Evolutionary conservation across 1,139 yeast genomes (phyloP), one percentile per base, ranked within the genome.

Genomic region (Pichia sp.): DNA sequence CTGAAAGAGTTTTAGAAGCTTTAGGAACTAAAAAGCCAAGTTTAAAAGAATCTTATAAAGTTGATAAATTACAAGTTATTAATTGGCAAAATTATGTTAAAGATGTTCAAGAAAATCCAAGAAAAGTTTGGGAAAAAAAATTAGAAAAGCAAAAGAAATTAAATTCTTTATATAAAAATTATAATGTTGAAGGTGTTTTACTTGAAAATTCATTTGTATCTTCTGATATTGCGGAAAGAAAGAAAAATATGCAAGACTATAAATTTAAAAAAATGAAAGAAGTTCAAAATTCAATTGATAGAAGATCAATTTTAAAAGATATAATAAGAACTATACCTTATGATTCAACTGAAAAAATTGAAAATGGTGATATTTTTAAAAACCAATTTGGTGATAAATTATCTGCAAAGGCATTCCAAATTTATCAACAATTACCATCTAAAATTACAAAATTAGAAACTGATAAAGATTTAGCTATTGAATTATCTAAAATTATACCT

Each of bases 1-100:
- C 97, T 5, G 92, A 82, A 52, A 82, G 84, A 54, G 97, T 89
- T 8, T 70, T 94, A 46, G 74, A 74, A 53, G 97, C 97, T 6
- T 68, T 89, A 66, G 97, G 97, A 51, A 77, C 86, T 49, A 69
- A 73, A 49, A 90, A 89, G 65, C 97, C 97, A 42, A 72, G 85
- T 49, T 64, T 85, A 39, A 74, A 74, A 54, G 72, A 81, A 56
- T 76, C 95, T 6, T 67, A 85, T 45, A 76, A 76, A 52, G 70
- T 81, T 32, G 95, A 87, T 59, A 79, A 77, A 58, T 70, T 70
- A 30, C 96, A 87, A 65, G 78, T 87, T 41, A 65, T 73, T 24
- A 74, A 76, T 51, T 90, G 90, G 92, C 89, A 87, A 66, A 69
- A 73, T 49, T 84, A 78, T 62, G 82, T 90, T 23, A 67, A 69